Conservation (phyloP, 106 monocot genomes). For the Phalaenopsis aphrodite region DNA sequence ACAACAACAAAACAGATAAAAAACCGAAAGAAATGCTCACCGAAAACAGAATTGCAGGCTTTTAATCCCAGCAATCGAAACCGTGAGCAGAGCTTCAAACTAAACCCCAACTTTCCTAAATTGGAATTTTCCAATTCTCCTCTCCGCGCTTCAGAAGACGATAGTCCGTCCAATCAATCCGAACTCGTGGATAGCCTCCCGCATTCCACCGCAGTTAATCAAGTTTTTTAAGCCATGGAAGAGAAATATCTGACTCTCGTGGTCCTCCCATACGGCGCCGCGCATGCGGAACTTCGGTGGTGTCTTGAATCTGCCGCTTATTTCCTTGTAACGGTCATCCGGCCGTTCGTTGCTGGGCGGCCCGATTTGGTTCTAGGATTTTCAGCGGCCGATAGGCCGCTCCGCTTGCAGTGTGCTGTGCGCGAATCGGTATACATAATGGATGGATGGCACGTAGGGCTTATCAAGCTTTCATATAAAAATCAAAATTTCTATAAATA, state of each 20-base stretch:
- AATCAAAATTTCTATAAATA: too few species aligned
- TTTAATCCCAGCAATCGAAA: background rate
- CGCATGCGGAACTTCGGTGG: background rate
- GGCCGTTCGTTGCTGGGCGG: background rate
- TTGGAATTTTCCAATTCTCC: background rate
- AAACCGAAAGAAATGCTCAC: background rate
- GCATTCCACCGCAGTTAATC: background rate
- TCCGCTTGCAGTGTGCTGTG: too few species aligned
- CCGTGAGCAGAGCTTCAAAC: background rate
- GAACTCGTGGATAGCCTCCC: background rate
- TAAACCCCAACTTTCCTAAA: slow-evolving; percentile 10
- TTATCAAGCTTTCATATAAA: too few species aligned
- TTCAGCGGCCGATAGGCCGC: too few species aligned
- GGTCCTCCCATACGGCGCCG: background rate
- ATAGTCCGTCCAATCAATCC: background rate
- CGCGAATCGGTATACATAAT: too few species aligned
- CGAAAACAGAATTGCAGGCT: background rate
- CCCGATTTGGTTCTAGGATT: too few species aligned
- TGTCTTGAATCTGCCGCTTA: background rate
- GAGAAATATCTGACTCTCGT: background rate
- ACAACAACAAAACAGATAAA: background rate
- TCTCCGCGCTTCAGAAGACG: background rate
- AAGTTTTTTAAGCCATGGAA: background rate
- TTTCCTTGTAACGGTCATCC: background rate
- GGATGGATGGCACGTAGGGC: too few species aligned